Conservation (phyloP, 352 stramenopile genomes). For the Pythium pyrilobum region DNA sequence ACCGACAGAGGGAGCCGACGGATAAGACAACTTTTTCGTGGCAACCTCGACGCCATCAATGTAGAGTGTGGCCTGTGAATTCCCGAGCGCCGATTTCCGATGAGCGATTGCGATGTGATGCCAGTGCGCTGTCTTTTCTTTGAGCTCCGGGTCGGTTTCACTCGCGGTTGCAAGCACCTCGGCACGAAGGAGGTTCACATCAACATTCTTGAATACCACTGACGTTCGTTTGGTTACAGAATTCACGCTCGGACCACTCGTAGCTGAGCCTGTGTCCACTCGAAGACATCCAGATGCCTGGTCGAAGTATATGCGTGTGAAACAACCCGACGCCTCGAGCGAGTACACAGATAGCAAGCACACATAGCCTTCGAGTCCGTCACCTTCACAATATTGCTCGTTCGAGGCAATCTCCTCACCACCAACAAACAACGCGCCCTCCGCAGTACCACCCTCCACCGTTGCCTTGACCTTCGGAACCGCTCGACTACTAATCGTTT, state of each 20-base stretch:
- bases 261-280: conserved; percentile 54
- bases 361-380: conserved; percentile 38
- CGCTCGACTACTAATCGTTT: conserved; percentile 29
- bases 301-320: conserved; percentile 72
- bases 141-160: neutral
- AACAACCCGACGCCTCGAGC: conserved; percentile 55
- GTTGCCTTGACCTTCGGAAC: conserved; percentile 20
- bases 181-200: conserved; percentile 26
- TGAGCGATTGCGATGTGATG: conserved; percentile 73
- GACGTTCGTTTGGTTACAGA: conserved; percentile 44
- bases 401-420: neutral
- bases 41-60: conserved; percentile 68
- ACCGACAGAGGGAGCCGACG: conserved; percentile 35
- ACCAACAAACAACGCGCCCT: conserved; percentile 31
- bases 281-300: conserved; percentile 51
- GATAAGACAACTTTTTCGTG: conserved; percentile 72
- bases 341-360: conserved; percentile 74
- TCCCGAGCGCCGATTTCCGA: conserved; percentile 63
- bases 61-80: conserved; percentile 63
- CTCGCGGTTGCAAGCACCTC: neutral
- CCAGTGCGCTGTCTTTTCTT: conserved; percentile 42
- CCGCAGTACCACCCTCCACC: conserved; percentile 4
- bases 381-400: neutral
- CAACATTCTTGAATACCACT: conserved; percentile 57
- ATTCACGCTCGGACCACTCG: conserved; percentile 51